Percentiles rank a stretch among this genome's conserved stretches.
Evolutionary conservation across 345 rosid species (phyloP).

Genomic region (Camelina laxa): DNA sequence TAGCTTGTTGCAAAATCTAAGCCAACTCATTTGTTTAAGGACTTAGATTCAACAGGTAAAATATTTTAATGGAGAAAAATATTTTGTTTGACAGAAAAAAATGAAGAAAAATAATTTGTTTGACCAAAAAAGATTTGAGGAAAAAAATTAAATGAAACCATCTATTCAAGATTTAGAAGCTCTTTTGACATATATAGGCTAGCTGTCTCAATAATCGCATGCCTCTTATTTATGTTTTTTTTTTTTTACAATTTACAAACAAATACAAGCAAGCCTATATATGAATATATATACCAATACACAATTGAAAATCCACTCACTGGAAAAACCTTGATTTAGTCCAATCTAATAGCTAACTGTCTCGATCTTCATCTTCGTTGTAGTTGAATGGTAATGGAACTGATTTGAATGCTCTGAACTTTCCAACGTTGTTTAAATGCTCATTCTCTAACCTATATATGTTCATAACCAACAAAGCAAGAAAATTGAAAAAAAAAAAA

Average conservation of each 20-base stretch:
- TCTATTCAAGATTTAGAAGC: too few species aligned
- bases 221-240: background rate
- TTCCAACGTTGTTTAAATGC: conserved; percentile 74
- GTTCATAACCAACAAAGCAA: conserved; percentile 10
- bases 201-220: background rate
- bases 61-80: too few species aligned
- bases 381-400: conserved; percentile 78
- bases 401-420: conserved; percentile 71
- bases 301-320: background rate
- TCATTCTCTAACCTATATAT: conserved; percentile 65
- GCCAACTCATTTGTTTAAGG: too few species aligned
- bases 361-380: conserved; percentile 56
- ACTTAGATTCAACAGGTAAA: too few species aligned
- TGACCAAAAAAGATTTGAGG: too few species aligned
- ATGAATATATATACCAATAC: background rate
- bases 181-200: background rate
- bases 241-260: background rate
- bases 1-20: too few species aligned
- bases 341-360: conserved; percentile 33
- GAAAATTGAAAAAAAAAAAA: background rate
- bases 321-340: background rate
- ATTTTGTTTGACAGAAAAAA: too few species aligned
- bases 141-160: too few species aligned
- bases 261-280: background rate
- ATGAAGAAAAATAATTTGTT: too few species aligned